phyloP scores from a whole-genome alignment of 2,329 filamentous ascomycete genomes.

The Cladosporium cucumerinum region DNA sequence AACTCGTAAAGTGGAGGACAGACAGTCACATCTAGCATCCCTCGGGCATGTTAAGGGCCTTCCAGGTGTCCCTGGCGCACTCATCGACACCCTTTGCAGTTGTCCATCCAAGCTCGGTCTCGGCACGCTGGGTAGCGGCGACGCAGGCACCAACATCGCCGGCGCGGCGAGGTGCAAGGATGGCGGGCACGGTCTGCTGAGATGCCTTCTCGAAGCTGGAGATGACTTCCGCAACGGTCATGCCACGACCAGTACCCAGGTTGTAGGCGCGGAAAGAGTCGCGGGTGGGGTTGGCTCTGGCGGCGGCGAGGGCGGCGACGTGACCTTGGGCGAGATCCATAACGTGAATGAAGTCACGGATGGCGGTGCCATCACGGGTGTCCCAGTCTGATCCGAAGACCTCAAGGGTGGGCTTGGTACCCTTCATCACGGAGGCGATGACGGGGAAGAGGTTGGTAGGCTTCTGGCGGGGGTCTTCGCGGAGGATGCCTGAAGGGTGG shows the following conservation, averaged over 20 bases:
- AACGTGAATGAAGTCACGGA: constrained; percentile 67
- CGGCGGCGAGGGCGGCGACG: constrained; percentile 54
- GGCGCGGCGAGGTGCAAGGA: constrained; percentile 37
- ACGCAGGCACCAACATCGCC: constrained; percentile 44
- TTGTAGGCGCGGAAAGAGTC: constrained; percentile 41
- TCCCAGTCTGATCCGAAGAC: constrained; percentile 65
- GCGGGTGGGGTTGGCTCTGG: constrained; percentile 30
- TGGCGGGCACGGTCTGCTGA: constrained; percentile 34
- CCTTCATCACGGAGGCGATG: constrained; percentile 59
- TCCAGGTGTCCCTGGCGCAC: constrained; percentile 40
- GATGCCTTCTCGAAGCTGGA: constrained; percentile 38
- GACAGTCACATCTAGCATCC: not conserved
- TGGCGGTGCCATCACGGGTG: constrained; percentile 62
- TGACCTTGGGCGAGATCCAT: constrained; percentile 63
- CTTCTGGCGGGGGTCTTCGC: constrained; percentile 60
- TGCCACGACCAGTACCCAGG: constrained; percentile 42
- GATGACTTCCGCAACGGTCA: constrained; percentile 44
- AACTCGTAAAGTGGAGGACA: not conserved
- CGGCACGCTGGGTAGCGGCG: constrained; percentile 38
- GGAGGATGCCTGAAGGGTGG: constrained; percentile 60
- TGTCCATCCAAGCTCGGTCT: constrained; percentile 39
- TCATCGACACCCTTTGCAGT: constrained; percentile 37
- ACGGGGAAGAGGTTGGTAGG: constrained; percentile 65
- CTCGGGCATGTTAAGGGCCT: constrained; percentile 22
- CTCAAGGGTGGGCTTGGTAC: constrained; percentile 51